Percentiles rank a stretch among this genome's conserved stretches.
Evolutionary conservation across 768 basidiomycete genomes (phyloP).

Genomic region (Termitomyces sp.): DNA sequence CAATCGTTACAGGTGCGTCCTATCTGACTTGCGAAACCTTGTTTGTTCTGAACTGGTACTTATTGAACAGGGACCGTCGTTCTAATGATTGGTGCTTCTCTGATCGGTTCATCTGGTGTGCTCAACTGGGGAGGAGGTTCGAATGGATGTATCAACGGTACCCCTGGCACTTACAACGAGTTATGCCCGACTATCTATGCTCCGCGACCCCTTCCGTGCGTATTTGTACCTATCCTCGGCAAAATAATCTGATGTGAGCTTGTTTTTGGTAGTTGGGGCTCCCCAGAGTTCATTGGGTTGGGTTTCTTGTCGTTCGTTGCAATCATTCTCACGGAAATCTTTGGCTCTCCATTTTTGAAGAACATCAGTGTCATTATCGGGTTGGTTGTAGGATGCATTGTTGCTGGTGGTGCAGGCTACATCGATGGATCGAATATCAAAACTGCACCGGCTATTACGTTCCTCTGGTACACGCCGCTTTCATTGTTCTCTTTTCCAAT

Average conservation of each 20-base stretch:
- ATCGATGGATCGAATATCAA: conserved; percentile 64
- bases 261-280: conserved; percentile 56
- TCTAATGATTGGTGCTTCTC: conserved; percentile 73
- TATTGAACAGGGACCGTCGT: conserved; percentile 61
- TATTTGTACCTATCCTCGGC: background rate
- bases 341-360: conserved; percentile 83
- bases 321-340: conserved; percentile 77
- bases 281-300: conserved; percentile 80
- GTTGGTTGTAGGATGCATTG: conserved; percentile 74
- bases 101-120: conserved; percentile 72
- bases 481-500: background rate
- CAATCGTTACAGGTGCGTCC: conserved; percentile 64
- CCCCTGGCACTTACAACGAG: conserved; percentile 60
- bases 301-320: conserved; percentile 80
- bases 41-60: background rate
- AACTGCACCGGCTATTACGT: conserved; percentile 73
- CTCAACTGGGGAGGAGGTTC: conserved; percentile 85
- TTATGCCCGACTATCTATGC: conserved; percentile 72
- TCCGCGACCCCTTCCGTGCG: conserved; percentile 63
- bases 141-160: conserved; percentile 63
- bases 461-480: conserved; percentile 55
- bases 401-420: conserved; percentile 76
- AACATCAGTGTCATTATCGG: conserved; percentile 78
- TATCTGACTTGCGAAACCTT: background rate
- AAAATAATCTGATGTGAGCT: background rate